Percentiles rank a stretch among this genome's conserved stretches.
Conservation (phyloP, 306 rosid species). For the Cajanus cajan region DNA sequence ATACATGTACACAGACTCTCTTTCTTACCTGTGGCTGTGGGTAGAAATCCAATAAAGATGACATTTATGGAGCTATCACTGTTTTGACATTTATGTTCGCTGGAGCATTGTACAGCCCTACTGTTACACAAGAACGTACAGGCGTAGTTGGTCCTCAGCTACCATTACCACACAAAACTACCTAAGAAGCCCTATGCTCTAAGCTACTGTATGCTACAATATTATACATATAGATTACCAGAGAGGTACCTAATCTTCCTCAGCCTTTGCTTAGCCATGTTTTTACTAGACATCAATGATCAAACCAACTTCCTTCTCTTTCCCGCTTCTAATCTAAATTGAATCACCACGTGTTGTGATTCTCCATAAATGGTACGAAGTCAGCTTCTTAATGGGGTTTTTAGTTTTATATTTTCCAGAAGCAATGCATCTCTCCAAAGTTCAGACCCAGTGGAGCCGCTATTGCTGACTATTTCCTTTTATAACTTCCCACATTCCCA, state of each 20-base stretch:
- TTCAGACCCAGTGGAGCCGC: not conserved
- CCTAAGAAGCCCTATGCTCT: not conserved
- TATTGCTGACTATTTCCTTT: not conserved
- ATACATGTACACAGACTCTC: not conserved
- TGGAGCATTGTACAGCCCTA: slow-evolving; percentile 32
- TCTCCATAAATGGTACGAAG: slow-evolving; percentile 14
- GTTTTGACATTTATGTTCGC: slow-evolving; percentile 36
- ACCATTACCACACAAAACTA: slow-evolving; percentile 12
- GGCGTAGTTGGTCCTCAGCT: slow-evolving; percentile 12
- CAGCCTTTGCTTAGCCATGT: not conserved
- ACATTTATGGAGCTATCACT: slow-evolving; percentile 23
- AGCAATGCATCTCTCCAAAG: not conserved
- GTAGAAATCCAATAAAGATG: slow-evolving; percentile 54
- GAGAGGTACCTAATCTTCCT: not conserved
- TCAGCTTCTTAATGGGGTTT: not conserved
- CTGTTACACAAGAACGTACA: slow-evolving; percentile 22
- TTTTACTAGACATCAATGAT: not conserved
- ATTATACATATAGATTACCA: not conserved
- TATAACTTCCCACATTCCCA: not conserved
- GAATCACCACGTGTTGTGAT: slow-evolving; percentile 25
- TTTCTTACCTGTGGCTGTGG: not conserved
- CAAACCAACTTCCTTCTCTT: not conserved
- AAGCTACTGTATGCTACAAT: not conserved
- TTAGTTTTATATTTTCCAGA: not conserved
- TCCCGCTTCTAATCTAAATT: not conserved